phyloP scores from a whole-genome alignment of 352 stramenopile species.

The Aphanomyces astaci region DNA sequence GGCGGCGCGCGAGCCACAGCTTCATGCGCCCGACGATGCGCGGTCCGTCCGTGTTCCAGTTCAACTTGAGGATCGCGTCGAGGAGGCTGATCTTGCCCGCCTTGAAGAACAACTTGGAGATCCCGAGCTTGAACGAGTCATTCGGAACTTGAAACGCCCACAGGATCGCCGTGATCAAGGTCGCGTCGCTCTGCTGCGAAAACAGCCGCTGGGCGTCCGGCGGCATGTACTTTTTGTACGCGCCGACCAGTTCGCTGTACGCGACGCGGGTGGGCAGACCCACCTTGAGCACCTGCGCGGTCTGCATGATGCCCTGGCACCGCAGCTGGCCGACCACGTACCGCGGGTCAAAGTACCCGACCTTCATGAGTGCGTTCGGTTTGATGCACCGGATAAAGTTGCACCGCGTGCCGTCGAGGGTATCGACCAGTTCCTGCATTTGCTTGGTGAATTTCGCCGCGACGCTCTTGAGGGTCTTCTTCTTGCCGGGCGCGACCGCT shows the following conservation, averaged over 20 bases:
- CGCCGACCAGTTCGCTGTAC: slow-evolving; percentile 59
- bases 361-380: slow-evolving; percentile 69
- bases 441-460: slow-evolving; percentile 57
- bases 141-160: slow-evolving; percentile 77
- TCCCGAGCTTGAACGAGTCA: slow-evolving; percentile 76
- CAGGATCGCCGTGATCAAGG: slow-evolving; percentile 70
- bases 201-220: slow-evolving; percentile 64
- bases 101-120: slow-evolving; percentile 67
- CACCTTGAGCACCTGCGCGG: slow-evolving; percentile 81
- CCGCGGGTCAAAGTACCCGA: slow-evolving; percentile 58
- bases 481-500: slow-evolving; percentile 49
- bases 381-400: slow-evolving; percentile 88
- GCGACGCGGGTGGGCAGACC: slow-evolving; percentile 70
- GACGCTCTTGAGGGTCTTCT: slow-evolving; percentile 50
- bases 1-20: slow-evolving; percentile 57
- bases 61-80: slow-evolving; percentile 68
- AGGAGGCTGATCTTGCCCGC: slow-evolving; percentile 68
- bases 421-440: slow-evolving; percentile 76
- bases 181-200: slow-evolving; percentile 57
- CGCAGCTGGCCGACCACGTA: slow-evolving; percentile 80
- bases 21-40: slow-evolving; percentile 58
- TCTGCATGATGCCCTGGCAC: slow-evolving; percentile 82
- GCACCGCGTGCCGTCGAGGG: slow-evolving; percentile 72
- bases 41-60: slow-evolving; percentile 49
- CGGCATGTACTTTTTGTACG: slow-evolving; percentile 65